Percentiles rank a stretch among this genome's conserved stretches.
These are phyloP conservation scores for Pisolithus microcarpus DNA, from an alignment of 768 basidiomycete genomes.

Conservation along the genomic window DNA sequence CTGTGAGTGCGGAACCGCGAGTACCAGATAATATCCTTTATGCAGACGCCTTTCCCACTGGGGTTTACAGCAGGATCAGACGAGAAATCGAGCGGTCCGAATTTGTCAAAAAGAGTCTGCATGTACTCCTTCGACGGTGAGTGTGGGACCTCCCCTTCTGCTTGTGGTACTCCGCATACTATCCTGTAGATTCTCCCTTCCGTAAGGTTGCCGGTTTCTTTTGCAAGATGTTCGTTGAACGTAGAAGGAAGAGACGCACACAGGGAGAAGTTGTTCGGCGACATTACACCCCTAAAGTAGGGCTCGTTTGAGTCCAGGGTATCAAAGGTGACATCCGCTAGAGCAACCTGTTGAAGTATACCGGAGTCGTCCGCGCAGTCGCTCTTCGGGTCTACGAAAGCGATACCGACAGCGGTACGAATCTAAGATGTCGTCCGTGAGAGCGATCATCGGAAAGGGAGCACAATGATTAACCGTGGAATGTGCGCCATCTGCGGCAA, in stretches of 20 bases:
- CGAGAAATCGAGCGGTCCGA: constrained; percentile 28
- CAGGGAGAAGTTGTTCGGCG: constrained; percentile 29
- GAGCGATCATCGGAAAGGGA: not conserved
- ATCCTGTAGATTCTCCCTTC: constrained; percentile 32
- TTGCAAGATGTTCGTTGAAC: constrained; percentile 14
- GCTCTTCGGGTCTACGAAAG: constrained; percentile 38
- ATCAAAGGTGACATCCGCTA: constrained; percentile 13
- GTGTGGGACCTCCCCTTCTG: constrained; percentile 29
- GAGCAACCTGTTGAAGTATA: constrained; percentile 30
- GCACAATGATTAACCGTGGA: constrained; percentile 31
- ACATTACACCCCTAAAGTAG: constrained; percentile 18
- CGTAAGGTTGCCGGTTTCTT: constrained; percentile 2
- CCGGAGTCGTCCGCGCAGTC: constrained; percentile 18
- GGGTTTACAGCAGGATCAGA: constrained; percentile 31
- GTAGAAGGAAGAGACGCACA: constrained; percentile 29
- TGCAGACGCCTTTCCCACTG: constrained; percentile 19
- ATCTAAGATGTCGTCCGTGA: constrained; percentile 26
- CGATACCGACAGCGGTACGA: constrained; percentile 34
- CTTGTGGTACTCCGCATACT: constrained; percentile 31
- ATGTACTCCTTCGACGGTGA: constrained; percentile 35
- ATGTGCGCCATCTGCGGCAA: constrained; percentile 46
- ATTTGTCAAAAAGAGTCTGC: constrained; percentile 36
- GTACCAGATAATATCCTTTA: constrained; percentile 36
- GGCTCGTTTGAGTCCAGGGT: not conserved
- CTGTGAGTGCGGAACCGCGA: constrained; percentile 41